Conservation (phyloP, 129 eudicot species). For the Helianthus annuus region HanXRQr2.0-SUNRISE NC_035440.2:1229855-1230354, state of each 20-base stretch:
- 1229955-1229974: not conserved
- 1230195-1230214: conserved; percentile 65
- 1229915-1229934: not conserved
- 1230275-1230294: conserved; percentile 38
- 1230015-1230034: conserved; percentile 1
- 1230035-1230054: conserved; percentile 7
- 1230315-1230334: not conserved
- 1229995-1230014: not conserved
- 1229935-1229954: not conserved
- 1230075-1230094: conserved; percentile 72
- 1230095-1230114: conserved; percentile 45
- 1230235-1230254: conserved; percentile 57
- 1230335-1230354: not conserved
- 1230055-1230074: conserved; percentile 45
- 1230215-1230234: conserved; percentile 37
- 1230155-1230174: conserved; percentile 34
- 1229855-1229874: not conserved
- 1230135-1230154: conserved; percentile 53
- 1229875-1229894: no score
- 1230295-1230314: not conserved
- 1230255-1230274: conserved; percentile 70
- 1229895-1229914: not conserved
- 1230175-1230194: conserved; percentile 64
- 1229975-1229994: not conserved
- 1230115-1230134: conserved; percentile 47